Conservation (phyloP, 768 basidiomycete genomes). For the Phaeotremella fagi region DNA sequence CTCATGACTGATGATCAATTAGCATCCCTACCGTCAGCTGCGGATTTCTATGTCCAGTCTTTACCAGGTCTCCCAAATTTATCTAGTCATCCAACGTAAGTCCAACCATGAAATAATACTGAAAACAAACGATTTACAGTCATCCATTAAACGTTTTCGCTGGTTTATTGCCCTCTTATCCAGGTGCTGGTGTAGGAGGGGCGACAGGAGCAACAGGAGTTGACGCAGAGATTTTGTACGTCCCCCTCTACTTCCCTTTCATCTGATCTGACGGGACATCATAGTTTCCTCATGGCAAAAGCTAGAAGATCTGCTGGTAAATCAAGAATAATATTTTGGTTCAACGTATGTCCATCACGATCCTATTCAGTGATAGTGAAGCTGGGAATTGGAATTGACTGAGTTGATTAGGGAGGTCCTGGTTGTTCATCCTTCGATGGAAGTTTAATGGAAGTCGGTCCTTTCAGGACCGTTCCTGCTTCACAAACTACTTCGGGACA, state of each 20-base stretch:
- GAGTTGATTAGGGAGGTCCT: conserved; percentile 69
- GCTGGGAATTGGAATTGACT: background rate
- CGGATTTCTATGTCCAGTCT: conserved; percentile 47
- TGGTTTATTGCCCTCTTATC: conserved; percentile 45
- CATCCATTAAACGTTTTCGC: conserved; percentile 47
- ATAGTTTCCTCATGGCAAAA: conserved; percentile 76
- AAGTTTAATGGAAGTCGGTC: conserved; percentile 96
- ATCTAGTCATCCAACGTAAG: conserved; percentile 46
- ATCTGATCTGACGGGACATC: too few species aligned
- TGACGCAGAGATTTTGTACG: conserved; percentile 47
- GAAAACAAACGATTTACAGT: conserved; percentile 24
- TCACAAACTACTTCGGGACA: conserved; percentile 53
- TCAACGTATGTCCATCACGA: conserved; percentile 62
- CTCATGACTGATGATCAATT: too few species aligned
- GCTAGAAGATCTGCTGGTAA: conserved; percentile 83
- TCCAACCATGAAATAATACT: background rate
- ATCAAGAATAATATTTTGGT: conserved; percentile 90
- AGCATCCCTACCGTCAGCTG: conserved; percentile 24
- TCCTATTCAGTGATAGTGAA: background rate
- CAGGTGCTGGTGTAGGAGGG: conserved; percentile 43
- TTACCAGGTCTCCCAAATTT: conserved; percentile 45
- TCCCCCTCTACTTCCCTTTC: conserved; percentile 1
- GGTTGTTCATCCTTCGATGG: conserved; percentile 98
- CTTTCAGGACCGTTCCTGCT: conserved; percentile 58
- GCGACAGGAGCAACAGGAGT: conserved; percentile 41